Base-by-base conservation (phyloP, 306 rosid species). In the Quillaja saponaria region DNA sequence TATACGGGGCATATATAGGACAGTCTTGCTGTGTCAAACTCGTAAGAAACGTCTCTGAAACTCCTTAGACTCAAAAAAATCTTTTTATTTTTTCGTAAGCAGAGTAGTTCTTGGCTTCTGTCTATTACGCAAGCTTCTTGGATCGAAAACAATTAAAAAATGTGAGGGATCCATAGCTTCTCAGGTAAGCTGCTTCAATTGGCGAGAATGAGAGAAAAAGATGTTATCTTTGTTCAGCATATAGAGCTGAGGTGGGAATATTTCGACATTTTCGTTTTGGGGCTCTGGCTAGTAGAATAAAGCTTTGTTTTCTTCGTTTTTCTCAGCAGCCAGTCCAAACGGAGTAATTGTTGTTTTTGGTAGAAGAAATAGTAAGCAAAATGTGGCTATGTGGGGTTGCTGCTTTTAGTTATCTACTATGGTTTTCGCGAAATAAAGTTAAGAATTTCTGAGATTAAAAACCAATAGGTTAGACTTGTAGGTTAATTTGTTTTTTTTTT, bases 41-140 rank as follows among this genome's bases (percentile, higher is more conserved):
- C 12, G 40, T 2, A 28, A 61, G 67, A 68, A 65, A 60, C 67
- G 69, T 45, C 73, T 45, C 66, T 68, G 76, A 54, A 58, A 67
- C 71, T 61, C 58, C 17, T 46, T 6, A 13, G 53, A 48, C 45
- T 6, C 37, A 17, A 0, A 46, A 2, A 7, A 7, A 1, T 15
- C 7, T 5, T 3, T 38, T 33, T 15, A 0, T 25, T 40, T 52
- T 4, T 42, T 39, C 42, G 35, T 63, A 0, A 15, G 35, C 50
- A 51, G 56, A 51, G 56, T 14, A 65, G 6, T 11, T 67, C 13
- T 34, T 18, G 41, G 38, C 6, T 14, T 58, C 34, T 49, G 20
- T 40, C 10, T 34, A 46, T 3, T 8, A 4, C 42, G 16, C 9
- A 1, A 31, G 19, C 49, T 49, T 34, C 62, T 70, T 15, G 34